Base-by-base conservation (phyloP, 441 rosid genomes). In the Populus tomentosa region DNA sequence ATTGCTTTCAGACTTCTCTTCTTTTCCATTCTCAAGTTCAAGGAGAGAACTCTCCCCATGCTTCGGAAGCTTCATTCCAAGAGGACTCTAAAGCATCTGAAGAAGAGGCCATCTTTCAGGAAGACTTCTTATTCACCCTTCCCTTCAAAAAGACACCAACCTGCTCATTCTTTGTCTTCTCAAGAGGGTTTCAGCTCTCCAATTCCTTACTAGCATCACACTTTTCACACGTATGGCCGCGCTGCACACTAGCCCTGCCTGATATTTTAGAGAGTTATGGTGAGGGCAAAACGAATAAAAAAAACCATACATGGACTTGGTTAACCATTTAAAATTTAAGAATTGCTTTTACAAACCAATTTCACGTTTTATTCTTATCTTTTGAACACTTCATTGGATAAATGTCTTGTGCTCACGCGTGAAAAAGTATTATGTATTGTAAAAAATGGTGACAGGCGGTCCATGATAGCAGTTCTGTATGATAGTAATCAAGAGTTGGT, bases 131-230 rank as follows among this genome's bases (percentile, higher is more conserved):
- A 10, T 13, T n/a, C 93, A 21, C 84, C 93, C 11, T 71, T 88
- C 59, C 84, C 91, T 77, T 92, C 98, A 69, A 84, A 79, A 79
- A 87, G 98, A 85, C 92, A 90, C 82, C 94, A 92, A 63, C 75
- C 85, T 69, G 88, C 80, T 20, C 91, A 74, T 62, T 82, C 98
- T 40, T 82, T 96, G 83, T 92, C 98, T 74, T 89, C 93, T 75
- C 99, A 92, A 87, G 99, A 95, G 81, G 97, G 97, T 82, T 91
- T 94, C 72, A 86, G 83, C 71, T 92, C 95, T 77, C 99, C 98
- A 21, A 79, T 91, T 68, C 85, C 83, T 66, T 89, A 83, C 88
- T 76, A 79, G 75, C 69, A 75, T 10, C 72, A 79, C 59, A 42
- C 14, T 3, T 11, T 4, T 10, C 53, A 11, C 16, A 42, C 53